These are phyloP conservation scores for Brassica juncea DNA, from an alignment of 345 rosid species.

Conservation along the genomic window DNA sequence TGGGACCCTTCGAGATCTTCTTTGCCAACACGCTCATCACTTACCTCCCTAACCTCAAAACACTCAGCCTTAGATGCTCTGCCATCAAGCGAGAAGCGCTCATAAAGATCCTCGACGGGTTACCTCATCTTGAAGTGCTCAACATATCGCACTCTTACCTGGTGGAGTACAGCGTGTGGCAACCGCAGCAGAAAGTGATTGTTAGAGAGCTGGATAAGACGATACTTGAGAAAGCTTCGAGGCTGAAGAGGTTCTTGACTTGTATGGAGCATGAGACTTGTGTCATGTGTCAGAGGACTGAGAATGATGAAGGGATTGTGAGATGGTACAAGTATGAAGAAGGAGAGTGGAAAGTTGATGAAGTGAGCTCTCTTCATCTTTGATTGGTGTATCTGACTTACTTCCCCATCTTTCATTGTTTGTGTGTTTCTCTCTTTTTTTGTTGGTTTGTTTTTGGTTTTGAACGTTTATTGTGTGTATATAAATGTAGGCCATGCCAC, in stretches of 20 bases:
- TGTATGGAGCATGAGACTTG: conserved; percentile 59
- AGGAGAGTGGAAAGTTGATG: conserved; percentile 76
- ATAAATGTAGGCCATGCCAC: conserved; percentile 35
- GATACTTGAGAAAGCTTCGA: conserved; percentile 50
- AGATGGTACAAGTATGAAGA: conserved; percentile 76
- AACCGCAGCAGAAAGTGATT: conserved; percentile 39
- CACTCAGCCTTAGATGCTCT: conserved; percentile 74
- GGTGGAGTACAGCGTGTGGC: conserved; percentile 50
- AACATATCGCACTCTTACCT: conserved; percentile 81
- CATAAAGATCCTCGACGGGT: conserved; percentile 53
- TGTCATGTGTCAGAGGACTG: conserved; percentile 62
- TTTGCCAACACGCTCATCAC: conserved; percentile 52
- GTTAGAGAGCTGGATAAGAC: conserved; percentile 47
- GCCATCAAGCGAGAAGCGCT: conserved; percentile 59
- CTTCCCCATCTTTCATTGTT: background rate
- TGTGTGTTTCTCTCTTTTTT: background rate
- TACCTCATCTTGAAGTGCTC: conserved; percentile 65
- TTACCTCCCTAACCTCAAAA: conserved; percentile 55
- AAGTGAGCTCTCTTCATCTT: conserved; percentile 54
- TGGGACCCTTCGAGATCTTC: conserved; percentile 65
- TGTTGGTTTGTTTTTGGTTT: conserved; percentile 2
- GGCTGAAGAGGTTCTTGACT: conserved; percentile 54
- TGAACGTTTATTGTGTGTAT: conserved; percentile 20
- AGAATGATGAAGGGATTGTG: conserved; percentile 58
- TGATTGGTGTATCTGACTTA: background rate